Conservation (phyloP, 2,329 filamentous ascomycete genomes). For the Botryotinia globosa region DNA sequence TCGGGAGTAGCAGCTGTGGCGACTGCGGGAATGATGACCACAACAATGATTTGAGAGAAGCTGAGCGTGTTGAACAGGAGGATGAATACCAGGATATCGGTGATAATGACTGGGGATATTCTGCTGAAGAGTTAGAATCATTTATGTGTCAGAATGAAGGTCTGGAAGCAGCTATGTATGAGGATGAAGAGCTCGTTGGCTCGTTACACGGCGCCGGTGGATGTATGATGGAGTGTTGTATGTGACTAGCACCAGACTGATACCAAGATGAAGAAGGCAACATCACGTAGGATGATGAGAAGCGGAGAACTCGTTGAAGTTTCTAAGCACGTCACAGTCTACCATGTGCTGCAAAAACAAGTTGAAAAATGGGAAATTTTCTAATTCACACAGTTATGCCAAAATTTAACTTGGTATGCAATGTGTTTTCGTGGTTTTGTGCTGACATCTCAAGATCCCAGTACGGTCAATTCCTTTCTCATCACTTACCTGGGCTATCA, state of each 20-base stretch:
- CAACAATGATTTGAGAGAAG: neutral
- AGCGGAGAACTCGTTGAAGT: neutral
- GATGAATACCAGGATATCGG: neutral
- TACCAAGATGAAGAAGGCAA: neutral
- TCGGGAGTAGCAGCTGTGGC: neutral
- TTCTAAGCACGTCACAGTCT: neutral
- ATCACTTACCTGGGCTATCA: too few relatives aligned
- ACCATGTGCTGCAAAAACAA: neutral
- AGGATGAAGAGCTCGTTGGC: neutral
- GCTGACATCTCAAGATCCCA: neutral
- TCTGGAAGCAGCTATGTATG: neutral
- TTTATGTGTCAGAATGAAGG: neutral
- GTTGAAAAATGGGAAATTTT: accelerated
- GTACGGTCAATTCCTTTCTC: accelerated
- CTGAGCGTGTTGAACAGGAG: neutral
- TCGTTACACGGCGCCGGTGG: neutral
- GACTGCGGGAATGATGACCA: too few relatives aligned
- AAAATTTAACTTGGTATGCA: neutral
- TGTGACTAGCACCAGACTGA: neutral
- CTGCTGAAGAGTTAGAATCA: neutral
- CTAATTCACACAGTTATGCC: neutral
- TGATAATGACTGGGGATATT: neutral
- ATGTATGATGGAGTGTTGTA: neutral
- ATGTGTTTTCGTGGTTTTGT: neutral
- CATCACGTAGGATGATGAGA: neutral